Evolutionary conservation across 345 rosid genomes (phyloP), one percentile per base, ranked within the genome.

Genomic region (Lumnitzera littorea): DNA sequence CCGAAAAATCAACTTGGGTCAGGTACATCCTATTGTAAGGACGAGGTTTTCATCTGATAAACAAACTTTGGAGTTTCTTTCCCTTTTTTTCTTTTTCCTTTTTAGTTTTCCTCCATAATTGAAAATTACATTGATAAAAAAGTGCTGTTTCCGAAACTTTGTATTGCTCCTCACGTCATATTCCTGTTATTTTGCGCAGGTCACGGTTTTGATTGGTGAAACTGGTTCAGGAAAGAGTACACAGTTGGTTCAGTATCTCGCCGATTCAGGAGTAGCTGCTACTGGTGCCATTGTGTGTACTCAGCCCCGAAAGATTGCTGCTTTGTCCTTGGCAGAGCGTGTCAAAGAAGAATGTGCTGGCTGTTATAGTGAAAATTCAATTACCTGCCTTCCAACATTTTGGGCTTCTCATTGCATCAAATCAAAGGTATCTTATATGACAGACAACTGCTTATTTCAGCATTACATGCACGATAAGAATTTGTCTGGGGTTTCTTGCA

Each of bases 171-270:
- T 53, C 50, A 50, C 50, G 55, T 17, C 27, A 36, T 48, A 36
- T 15, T 29, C 46, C 23, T 11, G 54, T 41, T 23, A 47, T 63
- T 65, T 56, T 74, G 47, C 15, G 31, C 83, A 91, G 96, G 53
- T 87, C 58, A 76, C 57, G 69, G 91, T 91, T 10, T 76, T 91
- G 84, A 77, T 80, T 69, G 96, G 98, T 67, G 95, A 91, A 79
- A 91, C 96, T 36, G 98, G 98, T 68, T 91, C 95, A 10, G 98
- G 98, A 41, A 91, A 91, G 74, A 91, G 96, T 69, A 91, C 98
- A 15, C 96, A 91, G 77, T 57, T 91, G 74, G 91, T 80, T 66
- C 98, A 91, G 72, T 91, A 74, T 75, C 91, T 91, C 59, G 84
- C 87, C 75, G 98, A 91, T 76, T 87, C 98, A 23, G 91, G 89